Base-by-base conservation (phyloP, 345 rosid species). In the Cardamine occulta region DNA sequence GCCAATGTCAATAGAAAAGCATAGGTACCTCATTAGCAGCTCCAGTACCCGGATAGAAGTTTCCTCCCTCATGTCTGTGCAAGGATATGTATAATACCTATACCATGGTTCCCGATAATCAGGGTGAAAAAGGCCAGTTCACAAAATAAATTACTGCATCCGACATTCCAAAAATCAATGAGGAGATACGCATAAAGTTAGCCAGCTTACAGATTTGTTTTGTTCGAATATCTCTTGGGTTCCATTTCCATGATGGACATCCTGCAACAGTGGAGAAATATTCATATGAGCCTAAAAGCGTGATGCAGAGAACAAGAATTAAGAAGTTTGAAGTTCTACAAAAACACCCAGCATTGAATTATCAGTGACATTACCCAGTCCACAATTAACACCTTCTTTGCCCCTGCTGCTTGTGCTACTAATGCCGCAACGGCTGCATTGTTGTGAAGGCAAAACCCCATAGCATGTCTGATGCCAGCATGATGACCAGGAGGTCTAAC, bases 401-500 rank as follows among this genome's bases (percentile, higher is more conserved):
- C 97, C 67, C 98, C 99, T 11, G 96, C 96, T 85, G 76, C 87
- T 81, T 88, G 96, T 66, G 96, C 96, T 62, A 93, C 93, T 76
- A 93, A 80, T 39, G 94, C 96, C 82, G 99, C 96, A 80, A 93
- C 84, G 5, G 99, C 99, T 74, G 99, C 98, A 87, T 95, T 95
- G 72, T 95, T 92, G 85, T 95, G 99, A 64, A 95, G 98, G 85
- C 99, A 95, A 82, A 95, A 95, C 63, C 99, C 98, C 97, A 93
- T 93, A 44, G 98, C 87, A 66, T 92, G 93, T 69, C 74, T 86
- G 68, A 92, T 78, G 69, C 98, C 97, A 75, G 98, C 99, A 89
- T 95, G 99, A 82, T 95, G 99, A 45, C 99, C 99, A 1, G 99
- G 99, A 60, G 99, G 99, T 34, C 99, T 86, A 59, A 95, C 93